Evolutionary conservation across 495 filamentous ascomycete species (phyloP).

Genomic region (Penicillium maclennaniae): DNA sequence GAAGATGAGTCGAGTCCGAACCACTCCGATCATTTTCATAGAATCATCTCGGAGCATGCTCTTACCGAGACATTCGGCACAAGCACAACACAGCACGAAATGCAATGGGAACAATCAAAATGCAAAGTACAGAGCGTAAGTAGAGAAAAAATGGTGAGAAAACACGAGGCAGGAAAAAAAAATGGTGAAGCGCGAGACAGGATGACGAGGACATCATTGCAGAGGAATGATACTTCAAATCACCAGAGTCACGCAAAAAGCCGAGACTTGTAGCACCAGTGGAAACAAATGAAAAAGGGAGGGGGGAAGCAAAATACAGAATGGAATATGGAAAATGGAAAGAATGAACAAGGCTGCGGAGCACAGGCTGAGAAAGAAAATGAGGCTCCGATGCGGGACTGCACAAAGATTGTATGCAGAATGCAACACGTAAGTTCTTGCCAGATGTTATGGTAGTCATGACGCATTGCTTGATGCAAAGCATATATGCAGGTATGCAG

Average conservation of each 20-base stretch:
- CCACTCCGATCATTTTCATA: background rate
- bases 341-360: slow-evolving; percentile 10
- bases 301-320: slow-evolving; percentile 1
- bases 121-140: slow-evolving; percentile 5
- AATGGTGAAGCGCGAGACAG: slow-evolving; percentile 2
- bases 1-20: background rate
- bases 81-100: slow-evolving; percentile 10
- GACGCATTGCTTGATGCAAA: slow-evolving; percentile 21
- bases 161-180: slow-evolving; percentile 28
- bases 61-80: background rate
- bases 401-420: slow-evolving; percentile 15
- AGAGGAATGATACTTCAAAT: background rate
- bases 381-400: slow-evolving; percentile 8
- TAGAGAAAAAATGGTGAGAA: slow-evolving; percentile 16
- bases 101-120: slow-evolving; percentile 12
- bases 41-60: background rate
- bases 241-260: background rate
- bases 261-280: slow-evolving; percentile 7
- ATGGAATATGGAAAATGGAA: slow-evolving; percentile 7
- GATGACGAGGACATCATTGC: slow-evolving; percentile 2
- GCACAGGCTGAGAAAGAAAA: background rate
- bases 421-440: slow-evolving; percentile 22
- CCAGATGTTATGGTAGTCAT: slow-evolving; percentile 12
- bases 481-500: slow-evolving; percentile 7
- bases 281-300: slow-evolving; percentile 13